A percentile compares a stretch with the other conserved stretches of the same genome.
Evolutionary conservation across 177 flowering plant species (phyloP).

Genomic region (Vitis hybrid): DNA sequence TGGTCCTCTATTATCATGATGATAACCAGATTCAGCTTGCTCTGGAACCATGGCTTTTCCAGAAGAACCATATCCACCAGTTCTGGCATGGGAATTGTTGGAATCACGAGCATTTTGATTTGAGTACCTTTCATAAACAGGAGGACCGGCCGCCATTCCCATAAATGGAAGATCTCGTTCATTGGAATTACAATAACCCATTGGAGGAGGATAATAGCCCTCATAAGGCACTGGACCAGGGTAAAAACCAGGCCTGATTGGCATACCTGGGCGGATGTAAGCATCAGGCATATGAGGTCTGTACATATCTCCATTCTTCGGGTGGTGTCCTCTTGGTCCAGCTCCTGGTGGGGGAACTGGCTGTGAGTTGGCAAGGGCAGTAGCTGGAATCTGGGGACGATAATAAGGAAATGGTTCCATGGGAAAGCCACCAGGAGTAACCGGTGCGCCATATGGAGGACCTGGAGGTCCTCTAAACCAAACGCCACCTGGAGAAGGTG

Average conservation of each 20-base stretch:
- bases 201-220: slow-evolving; percentile 78
- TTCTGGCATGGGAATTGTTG: slow-evolving; percentile 42
- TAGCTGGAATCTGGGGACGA: slow-evolving; percentile 65
- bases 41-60: slow-evolving; percentile 33
- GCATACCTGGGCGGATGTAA: slow-evolving; percentile 72
- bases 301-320: slow-evolving; percentile 63
- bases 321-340: slow-evolving; percentile 65
- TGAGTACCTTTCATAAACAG: slow-evolving; percentile 52
- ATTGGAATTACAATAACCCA: slow-evolving; percentile 59
- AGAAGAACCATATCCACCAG: slow-evolving; percentile 46
- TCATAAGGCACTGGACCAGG: slow-evolving; percentile 77
- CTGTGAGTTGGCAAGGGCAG: slow-evolving; percentile 57
- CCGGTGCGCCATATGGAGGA: slow-evolving; percentile 69
- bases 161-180: slow-evolving; percentile 65
- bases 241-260: slow-evolving; percentile 78
- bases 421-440: slow-evolving; percentile 70
- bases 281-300: slow-evolving; percentile 73
- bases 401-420: slow-evolving; percentile 79
- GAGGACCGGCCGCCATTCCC: slow-evolving; percentile 63
- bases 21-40: slow-evolving; percentile 47
- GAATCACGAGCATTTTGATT: slow-evolving; percentile 52
- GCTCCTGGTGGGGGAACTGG: slow-evolving; percentile 57
- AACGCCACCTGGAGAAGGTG: slow-evolving; percentile 67
- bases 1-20: slow-evolving; percentile 48
- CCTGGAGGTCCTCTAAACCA: slow-evolving; percentile 89